Percentiles rank a stretch among this genome's conserved stretches.
phyloP scores from a whole-genome alignment of 2,329 filamentous ascomycete genomes.

The Aspergillus ustus region DNA sequence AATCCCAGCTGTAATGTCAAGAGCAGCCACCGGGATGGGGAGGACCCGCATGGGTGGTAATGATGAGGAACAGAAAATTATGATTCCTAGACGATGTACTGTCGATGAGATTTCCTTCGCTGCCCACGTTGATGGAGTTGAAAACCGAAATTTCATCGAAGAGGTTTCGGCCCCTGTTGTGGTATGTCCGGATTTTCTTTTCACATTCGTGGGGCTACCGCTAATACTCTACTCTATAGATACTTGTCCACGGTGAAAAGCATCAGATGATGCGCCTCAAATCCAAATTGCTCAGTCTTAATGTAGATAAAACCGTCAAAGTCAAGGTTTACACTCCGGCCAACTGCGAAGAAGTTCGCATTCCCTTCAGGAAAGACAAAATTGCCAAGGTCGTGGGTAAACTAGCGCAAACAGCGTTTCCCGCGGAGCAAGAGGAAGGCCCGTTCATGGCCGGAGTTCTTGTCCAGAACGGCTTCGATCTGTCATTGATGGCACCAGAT shows the following conservation, averaged over 20 bases:
- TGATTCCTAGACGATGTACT: conserved; percentile 90
- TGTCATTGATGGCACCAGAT: conserved; percentile 95
- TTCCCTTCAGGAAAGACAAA: conserved; percentile 95
- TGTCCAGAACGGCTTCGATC: conserved; percentile 96
- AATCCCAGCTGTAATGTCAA: conserved; percentile 92
- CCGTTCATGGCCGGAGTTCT: conserved; percentile 84
- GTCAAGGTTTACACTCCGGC: conserved; percentile 92
- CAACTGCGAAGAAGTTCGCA: conserved; percentile 92
- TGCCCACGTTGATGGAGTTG: conserved; percentile 92
- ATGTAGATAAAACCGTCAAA: conserved; percentile 77
- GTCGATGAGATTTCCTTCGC: conserved; percentile 95
- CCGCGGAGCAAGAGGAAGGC: conserved; percentile 53
- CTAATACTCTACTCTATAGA: conserved; percentile 55
- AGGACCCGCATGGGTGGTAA: conserved; percentile 65
- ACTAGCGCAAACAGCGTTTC: conserved; percentile 79
- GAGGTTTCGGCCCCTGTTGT: conserved; percentile 91
- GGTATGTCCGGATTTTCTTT: conserved; percentile 59
- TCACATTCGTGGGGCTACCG: not conserved
- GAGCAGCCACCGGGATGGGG: conserved; percentile 55
- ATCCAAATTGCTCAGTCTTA: conserved; percentile 91
- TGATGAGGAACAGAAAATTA: conserved; percentile 78
- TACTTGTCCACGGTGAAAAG: conserved; percentile 94
- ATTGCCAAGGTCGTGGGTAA: conserved; percentile 95
- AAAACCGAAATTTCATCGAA: conserved; percentile 97
- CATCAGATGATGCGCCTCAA: conserved; percentile 98